phyloP scores from a whole-genome alignment of 2,329 filamentous ascomycete genomes.

The Cryphonectria carpinicola region DNA sequence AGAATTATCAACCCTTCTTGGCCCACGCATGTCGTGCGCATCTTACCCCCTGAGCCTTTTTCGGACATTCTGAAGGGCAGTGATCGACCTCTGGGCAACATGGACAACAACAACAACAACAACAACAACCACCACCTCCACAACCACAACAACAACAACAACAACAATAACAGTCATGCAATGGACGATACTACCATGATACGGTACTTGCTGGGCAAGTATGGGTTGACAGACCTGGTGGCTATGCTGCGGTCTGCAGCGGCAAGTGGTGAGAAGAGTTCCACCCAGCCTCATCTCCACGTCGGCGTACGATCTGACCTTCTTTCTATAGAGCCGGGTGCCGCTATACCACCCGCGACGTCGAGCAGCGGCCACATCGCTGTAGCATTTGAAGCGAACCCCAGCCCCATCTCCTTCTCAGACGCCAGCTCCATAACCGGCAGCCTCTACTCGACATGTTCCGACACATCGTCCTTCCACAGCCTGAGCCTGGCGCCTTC shows the following conservation, averaged over 20 bases:
- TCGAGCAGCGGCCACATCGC: constrained; percentile 28
- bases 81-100: constrained; percentile 24
- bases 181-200: constrained; percentile 30
- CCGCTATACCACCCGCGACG: constrained; percentile 25
- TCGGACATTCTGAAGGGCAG: constrained; percentile 22
- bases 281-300: constrained; percentile 8
- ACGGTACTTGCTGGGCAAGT: constrained; percentile 30
- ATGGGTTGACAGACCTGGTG: constrained; percentile 28
- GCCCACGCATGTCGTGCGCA: constrained; percentile 27
- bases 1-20: constrained; percentile 1
- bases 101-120: constrained; percentile 22
- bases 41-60: constrained; percentile 23
- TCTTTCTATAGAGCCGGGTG: constrained; percentile 22
- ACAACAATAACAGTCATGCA: constrained; percentile 20
- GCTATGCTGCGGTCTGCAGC: constrained; percentile 29
- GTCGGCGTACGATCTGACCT: constrained; percentile 14
- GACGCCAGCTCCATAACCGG: constrained; percentile 45
- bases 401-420: constrained; percentile 38
- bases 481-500: constrained; percentile 29
- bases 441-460: constrained; percentile 44
- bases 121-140: constrained; percentile 4
- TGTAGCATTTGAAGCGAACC: constrained; percentile 27
- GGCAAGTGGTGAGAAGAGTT: constrained; percentile 26
- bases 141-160: constrained; percentile 25
- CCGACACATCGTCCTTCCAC: constrained; percentile 30